Percentiles rank a stretch among this genome's conserved stretches.
These are phyloP conservation scores for Xerocomellus amylosporus DNA, from an alignment of 768 basidiomycete species.

Conservation along the genomic window DNA sequence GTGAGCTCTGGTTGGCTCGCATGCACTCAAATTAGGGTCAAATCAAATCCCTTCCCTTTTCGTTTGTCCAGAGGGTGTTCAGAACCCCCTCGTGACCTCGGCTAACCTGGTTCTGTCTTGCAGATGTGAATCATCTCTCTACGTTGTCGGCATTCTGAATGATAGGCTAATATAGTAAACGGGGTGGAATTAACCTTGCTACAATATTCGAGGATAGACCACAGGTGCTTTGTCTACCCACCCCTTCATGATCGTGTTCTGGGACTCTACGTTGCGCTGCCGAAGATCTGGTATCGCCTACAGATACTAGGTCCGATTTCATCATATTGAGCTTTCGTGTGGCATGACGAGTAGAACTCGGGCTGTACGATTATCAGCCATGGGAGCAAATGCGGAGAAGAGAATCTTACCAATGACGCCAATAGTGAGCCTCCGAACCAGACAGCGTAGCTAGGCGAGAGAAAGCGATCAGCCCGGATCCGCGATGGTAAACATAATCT, in stretches of 20 bases:
- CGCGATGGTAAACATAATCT: conserved; percentile 6
- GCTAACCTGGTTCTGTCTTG: too few species aligned
- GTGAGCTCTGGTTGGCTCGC: too few species aligned
- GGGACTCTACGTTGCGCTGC: conserved; percentile 65
- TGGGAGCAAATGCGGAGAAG: background rate
- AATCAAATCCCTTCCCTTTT: too few species aligned
- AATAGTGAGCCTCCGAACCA: conserved; percentile 98
- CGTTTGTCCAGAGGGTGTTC: too few species aligned
- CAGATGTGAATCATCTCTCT: background rate
- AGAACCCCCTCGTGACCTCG: too few species aligned
- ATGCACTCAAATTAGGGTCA: too few species aligned
- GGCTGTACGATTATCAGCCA: conserved; percentile 49
- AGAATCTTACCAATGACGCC: conserved; percentile 74
- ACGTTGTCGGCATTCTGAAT: conserved; percentile 6
- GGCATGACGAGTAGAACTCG: conserved; percentile 93
- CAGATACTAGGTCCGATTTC: conserved; percentile 91
- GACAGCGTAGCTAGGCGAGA: conserved; percentile 69
- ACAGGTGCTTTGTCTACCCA: background rate
- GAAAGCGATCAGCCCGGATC: conserved; percentile 7
- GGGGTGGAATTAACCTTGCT: background rate
- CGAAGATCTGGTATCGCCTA: conserved; percentile 91
- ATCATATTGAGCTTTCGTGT: conserved; percentile 92
- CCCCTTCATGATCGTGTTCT: background rate
- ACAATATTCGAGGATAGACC: background rate
- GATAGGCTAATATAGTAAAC: background rate